Evolutionary conservation across 2,329 filamentous ascomycete species (phyloP).

Genomic region (Canariomyces notabilis): DNA sequence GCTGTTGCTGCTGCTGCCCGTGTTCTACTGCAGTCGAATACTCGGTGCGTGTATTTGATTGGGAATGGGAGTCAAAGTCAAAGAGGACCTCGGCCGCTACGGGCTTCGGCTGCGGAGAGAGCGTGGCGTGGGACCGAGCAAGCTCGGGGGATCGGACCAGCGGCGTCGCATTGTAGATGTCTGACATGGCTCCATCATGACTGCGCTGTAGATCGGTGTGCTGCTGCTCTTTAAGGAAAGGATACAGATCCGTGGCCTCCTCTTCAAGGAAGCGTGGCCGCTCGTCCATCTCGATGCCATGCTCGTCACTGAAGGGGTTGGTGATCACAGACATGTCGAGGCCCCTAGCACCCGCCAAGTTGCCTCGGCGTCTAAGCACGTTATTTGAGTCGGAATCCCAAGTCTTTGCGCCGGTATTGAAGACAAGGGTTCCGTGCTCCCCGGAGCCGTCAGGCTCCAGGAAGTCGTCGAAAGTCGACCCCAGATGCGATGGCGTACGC

Average conservation of each 20-base stretch:
- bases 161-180: constrained; percentile 54
- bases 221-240: no score
- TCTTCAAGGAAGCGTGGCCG: constrained; percentile 33
- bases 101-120: constrained; percentile 9
- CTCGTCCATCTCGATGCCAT: constrained; percentile 48
- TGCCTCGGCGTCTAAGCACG: constrained; percentile 45
- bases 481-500: constrained; percentile 18
- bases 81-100: constrained; percentile 19
- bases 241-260: constrained; percentile 33
- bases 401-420: constrained; percentile 50
- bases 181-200: constrained; percentile 44
- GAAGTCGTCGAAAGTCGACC: constrained; percentile 56
- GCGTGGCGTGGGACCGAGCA: neutral
- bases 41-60: constrained; percentile 9
- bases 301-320: constrained; percentile 57
- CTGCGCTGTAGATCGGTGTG: no score
- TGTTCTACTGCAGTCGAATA: constrained; percentile 7
- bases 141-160: constrained; percentile 26
- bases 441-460: constrained; percentile 45
- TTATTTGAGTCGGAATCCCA: constrained; percentile 34
- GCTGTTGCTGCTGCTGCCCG: neutral
- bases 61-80: constrained; percentile 19
- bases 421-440: constrained; percentile 52
- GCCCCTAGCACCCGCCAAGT: constrained; percentile 40
- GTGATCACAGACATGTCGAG: constrained; percentile 45